Evolutionary conservation across 306 rosid species (phyloP).

Genomic region (Cucumis hystrix): DNA sequence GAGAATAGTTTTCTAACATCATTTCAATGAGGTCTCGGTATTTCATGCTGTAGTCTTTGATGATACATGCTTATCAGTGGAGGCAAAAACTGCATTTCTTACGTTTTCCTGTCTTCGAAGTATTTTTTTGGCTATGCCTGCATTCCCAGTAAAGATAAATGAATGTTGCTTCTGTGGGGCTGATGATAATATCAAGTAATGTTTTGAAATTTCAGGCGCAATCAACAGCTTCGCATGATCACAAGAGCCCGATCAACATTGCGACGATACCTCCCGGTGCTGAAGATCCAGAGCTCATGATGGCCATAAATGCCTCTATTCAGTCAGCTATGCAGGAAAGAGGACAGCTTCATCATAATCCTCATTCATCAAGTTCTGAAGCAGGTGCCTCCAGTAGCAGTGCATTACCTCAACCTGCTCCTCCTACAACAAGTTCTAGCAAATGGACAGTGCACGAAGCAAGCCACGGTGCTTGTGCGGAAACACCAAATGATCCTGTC

Average conservation of each 20-base stretch:
- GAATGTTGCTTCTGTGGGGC: neutral
- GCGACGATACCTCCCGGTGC: slow-evolving; percentile 60
- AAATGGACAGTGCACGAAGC: slow-evolving; percentile 23
- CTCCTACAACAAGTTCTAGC: slow-evolving; percentile 12
- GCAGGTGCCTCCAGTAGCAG: slow-evolving; percentile 49
- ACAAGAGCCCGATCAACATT: slow-evolving; percentile 25
- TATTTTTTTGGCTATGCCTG: neutral
- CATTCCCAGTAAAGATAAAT: neutral
- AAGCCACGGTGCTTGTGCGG: slow-evolving; percentile 2
- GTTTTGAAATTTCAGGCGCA: slow-evolving; percentile 31
- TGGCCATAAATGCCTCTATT: slow-evolving; percentile 65
- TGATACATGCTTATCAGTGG: neutral
- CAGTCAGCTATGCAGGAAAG: slow-evolving; percentile 46
- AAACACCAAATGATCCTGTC: neutral
- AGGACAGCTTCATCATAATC: slow-evolving; percentile 20
- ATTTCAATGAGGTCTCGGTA: neutral
- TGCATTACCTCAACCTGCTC: slow-evolving; percentile 10
- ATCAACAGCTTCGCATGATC: slow-evolving; percentile 43
- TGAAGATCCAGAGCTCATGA: slow-evolving; percentile 53
- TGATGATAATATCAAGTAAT: neutral
- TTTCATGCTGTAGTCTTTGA: neutral
- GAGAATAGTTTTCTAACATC: neutral
- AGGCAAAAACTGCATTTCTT: neutral
- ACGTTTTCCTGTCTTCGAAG: neutral
- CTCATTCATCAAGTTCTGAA: slow-evolving; percentile 25